Evolutionary conservation across 2,329 filamentous ascomycete genomes (phyloP).

Genomic region (Cladophialophora psammophila): DNA sequence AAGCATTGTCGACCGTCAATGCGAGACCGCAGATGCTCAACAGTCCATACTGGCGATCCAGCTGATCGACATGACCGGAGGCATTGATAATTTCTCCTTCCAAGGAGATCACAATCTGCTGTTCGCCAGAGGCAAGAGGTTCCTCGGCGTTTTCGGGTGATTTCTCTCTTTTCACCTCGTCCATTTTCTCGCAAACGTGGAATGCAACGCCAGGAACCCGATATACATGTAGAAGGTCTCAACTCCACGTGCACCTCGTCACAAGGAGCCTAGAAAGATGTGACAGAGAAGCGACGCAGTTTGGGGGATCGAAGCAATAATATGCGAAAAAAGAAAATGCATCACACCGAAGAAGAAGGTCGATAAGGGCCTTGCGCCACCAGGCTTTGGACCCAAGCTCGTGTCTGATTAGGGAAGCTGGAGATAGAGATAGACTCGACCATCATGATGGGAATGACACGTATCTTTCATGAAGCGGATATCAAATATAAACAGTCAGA

Average conservation of each 20-base stretch:
- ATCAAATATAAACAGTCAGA: slow-evolving; percentile 20
- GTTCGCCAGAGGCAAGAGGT: slow-evolving; percentile 4
- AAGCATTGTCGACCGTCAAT: slow-evolving; percentile 69
- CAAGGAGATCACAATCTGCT: slow-evolving; percentile 16
- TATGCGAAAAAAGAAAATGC: neutral
- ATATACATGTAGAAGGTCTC: neutral
- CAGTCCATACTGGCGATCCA: slow-evolving; percentile 65
- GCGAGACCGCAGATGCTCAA: slow-evolving; percentile 59
- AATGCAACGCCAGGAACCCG: neutral
- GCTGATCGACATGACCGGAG: slow-evolving; percentile 68
- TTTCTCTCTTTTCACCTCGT: slow-evolving; percentile 10
- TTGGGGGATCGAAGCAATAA: neutral
- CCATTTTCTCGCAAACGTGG: neutral
- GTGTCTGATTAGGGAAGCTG: slow-evolving; percentile 6
- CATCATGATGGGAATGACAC: slow-evolving; percentile 1
- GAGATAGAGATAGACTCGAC: neutral
- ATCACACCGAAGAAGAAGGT: neutral
- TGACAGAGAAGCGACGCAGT: neutral
- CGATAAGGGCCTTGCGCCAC: neutral
- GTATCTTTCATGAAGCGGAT: slow-evolving; percentile 18
- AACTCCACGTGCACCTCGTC: neutral
- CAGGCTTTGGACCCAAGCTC: slow-evolving; percentile 5
- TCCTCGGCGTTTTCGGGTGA: slow-evolving; percentile 3
- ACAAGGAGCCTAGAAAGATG: neutral
- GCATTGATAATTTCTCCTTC: slow-evolving; percentile 58